These are phyloP conservation scores for Coemansia aciculifera DNA, from an alignment of 192 early-diverging fungal species.

Conservation along the genomic window DNA sequence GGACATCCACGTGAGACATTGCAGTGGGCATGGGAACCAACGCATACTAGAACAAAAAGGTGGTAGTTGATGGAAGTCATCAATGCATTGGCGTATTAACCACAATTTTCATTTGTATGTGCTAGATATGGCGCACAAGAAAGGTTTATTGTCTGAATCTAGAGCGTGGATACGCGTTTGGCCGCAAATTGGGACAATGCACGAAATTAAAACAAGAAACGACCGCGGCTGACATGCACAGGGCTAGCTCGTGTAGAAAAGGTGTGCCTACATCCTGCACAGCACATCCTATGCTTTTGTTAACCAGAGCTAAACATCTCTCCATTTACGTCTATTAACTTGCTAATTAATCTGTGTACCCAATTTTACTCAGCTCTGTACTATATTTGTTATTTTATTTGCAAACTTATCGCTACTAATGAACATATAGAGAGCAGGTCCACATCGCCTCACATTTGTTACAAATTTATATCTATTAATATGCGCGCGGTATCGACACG, in stretches of 20 bases:
- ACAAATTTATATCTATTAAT: background rate
- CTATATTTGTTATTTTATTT: background rate
- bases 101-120: conserved; percentile 2
- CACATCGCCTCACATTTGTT: background rate
- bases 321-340: background rate
- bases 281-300: background rate
- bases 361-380: background rate
- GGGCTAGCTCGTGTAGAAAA: background rate
- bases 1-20: background rate
- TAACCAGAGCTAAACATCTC: background rate
- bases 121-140: background rate
- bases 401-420: background rate
- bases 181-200: background rate
- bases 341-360: background rate
- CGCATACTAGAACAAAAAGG: background rate
- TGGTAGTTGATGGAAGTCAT: background rate
- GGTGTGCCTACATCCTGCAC: background rate
- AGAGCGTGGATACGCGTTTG: background rate
- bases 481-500: background rate
- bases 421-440: background rate
- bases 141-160: background rate
- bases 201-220: background rate
- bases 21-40: background rate
- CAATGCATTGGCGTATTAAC: conserved; percentile 5
- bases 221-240: background rate